phyloP scores from a whole-genome alignment of 1,284 basidiomycete genomes.

The Moesziomyces sp. region DNA sequence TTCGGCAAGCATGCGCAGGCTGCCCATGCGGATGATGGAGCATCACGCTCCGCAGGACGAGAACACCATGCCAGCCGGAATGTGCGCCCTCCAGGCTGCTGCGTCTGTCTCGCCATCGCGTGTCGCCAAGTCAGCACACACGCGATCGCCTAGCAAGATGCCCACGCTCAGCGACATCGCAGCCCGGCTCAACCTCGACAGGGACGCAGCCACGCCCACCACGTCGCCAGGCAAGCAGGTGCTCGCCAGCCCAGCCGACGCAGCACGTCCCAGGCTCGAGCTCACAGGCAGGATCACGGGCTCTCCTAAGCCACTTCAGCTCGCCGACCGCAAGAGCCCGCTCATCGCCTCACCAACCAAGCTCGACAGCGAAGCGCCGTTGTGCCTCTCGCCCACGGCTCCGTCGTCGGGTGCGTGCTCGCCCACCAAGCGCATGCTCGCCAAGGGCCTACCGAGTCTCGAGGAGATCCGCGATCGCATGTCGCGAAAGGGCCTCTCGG shows the following conservation, averaged over 20 bases:
- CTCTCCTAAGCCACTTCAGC: slow-evolving; percentile 16
- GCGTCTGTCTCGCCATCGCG: slow-evolving; percentile 4
- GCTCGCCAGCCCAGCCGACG: slow-evolving; percentile 3
- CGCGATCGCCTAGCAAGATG: slow-evolving; percentile 33
- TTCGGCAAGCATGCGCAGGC: slow-evolving; percentile 28
- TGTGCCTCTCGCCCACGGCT: slow-evolving; percentile 7
- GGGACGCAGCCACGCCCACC: slow-evolving; percentile 6
- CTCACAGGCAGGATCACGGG: slow-evolving; percentile 39
- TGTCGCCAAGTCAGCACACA: background rate
- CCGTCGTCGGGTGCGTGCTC: slow-evolving; percentile 17
- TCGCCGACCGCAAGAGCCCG: slow-evolving; percentile 5
- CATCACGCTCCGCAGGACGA: slow-evolving; percentile 15
- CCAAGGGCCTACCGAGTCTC: slow-evolving; percentile 56
- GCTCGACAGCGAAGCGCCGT: background rate
- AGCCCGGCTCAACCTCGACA: slow-evolving; percentile 42
- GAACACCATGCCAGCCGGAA: slow-evolving; percentile 14
- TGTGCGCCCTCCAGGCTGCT: slow-evolving; percentile 4
- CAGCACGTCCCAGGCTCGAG: slow-evolving; percentile 26
- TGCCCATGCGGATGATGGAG: slow-evolving; percentile 13
- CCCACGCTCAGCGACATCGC: slow-evolving; percentile 56
- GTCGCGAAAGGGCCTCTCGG: slow-evolving; percentile 39
- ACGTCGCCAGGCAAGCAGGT: slow-evolving; percentile 24
- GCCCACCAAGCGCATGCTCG: slow-evolving; percentile 28
- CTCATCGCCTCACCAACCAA: slow-evolving; percentile 10
- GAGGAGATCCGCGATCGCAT: slow-evolving; percentile 63